phyloP scores from a whole-genome alignment of 31 red algal species.

The Asparagopsis taxiformis region DNA sequence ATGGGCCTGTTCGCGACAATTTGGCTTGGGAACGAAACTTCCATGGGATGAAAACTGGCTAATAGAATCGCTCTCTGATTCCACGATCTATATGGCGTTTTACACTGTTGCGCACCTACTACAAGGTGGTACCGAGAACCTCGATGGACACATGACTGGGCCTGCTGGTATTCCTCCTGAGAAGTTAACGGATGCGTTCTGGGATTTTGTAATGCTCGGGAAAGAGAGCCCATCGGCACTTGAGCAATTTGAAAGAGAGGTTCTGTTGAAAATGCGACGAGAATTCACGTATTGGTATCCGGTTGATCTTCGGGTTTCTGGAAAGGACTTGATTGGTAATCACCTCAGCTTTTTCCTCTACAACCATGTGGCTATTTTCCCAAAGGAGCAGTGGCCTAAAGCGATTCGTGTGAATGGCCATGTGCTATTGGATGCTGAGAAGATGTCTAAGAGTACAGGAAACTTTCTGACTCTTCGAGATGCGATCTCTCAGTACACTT shows the following conservation, averaged over 20 bases:
- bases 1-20: conserved; percentile 98
- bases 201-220: conserved; percentile 90
- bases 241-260: conserved; percentile 15
- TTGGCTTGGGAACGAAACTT: conserved; percentile 94
- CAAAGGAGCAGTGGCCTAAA: conserved; percentile 87
- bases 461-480: conserved; percentile 96
- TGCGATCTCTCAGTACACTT: conserved; percentile 79
- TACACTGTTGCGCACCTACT: conserved; percentile 97
- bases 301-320: conserved; percentile 94
- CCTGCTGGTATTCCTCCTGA: conserved; percentile 66
- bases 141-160: conserved; percentile 71
- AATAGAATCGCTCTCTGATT: conserved; percentile 98
- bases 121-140: conserved; percentile 82
- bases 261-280: conserved; percentile 51
- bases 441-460: conserved; percentile 98
- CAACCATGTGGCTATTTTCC: conserved; percentile 96
- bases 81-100: conserved; percentile 99
- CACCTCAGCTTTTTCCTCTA: conserved; percentile 97
- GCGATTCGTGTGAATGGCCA: conserved; percentile 95
- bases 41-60: conserved; percentile 98
- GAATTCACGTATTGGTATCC: conserved; percentile 99
- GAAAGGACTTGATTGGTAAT: conserved; percentile 96
- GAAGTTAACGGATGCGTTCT: conserved; percentile 76
- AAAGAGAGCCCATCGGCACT: conserved; percentile 43
- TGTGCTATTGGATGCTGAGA: conserved; percentile 94